phyloP scores from a whole-genome alignment of 176 grass and related monocot genomes.

The Zoysia pacifica region DNA sequence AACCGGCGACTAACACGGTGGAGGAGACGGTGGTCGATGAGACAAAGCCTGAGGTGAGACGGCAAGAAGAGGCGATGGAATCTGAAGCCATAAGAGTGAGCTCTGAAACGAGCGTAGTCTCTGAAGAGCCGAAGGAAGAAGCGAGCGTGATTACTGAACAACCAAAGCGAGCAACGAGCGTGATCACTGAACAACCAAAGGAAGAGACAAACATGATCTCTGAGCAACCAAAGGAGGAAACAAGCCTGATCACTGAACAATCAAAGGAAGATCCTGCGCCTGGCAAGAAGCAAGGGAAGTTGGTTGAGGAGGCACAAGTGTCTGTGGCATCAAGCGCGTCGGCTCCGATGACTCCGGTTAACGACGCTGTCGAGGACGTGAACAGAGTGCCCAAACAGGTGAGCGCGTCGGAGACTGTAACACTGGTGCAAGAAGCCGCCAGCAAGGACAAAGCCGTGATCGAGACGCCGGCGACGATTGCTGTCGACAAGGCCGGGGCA shows the following conservation, averaged over 20 bases:
- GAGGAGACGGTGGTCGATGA: conserved; percentile 31
- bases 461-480: conserved; percentile 21
- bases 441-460: conserved; percentile 17
- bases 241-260: neutral
- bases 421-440: conserved; percentile 16
- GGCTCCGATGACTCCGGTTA: conserved; percentile 18
- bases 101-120: conserved; percentile 1
- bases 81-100: neutral
- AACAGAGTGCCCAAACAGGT: neutral
- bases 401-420: conserved; percentile 38
- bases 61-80: neutral
- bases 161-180: neutral
- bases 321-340: conserved; percentile 1
- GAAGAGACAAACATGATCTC: neutral
- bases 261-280: neutral
- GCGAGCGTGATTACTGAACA: conserved; percentile 9
- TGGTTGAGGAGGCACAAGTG: neutral
- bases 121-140: conserved; percentile 23
- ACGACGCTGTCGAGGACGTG: neutral
- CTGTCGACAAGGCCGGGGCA: neutral
- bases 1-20: neutral
- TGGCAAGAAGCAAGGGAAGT: conserved; percentile 10
- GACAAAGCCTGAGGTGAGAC: conserved; percentile 7
- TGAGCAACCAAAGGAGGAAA: conserved; percentile 3
- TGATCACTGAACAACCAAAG: conserved; percentile 11